Evolutionary conservation across 2,329 filamentous ascomycete genomes (phyloP).

Genomic region (Stagonosporopsis chrysanthemi): DNA sequence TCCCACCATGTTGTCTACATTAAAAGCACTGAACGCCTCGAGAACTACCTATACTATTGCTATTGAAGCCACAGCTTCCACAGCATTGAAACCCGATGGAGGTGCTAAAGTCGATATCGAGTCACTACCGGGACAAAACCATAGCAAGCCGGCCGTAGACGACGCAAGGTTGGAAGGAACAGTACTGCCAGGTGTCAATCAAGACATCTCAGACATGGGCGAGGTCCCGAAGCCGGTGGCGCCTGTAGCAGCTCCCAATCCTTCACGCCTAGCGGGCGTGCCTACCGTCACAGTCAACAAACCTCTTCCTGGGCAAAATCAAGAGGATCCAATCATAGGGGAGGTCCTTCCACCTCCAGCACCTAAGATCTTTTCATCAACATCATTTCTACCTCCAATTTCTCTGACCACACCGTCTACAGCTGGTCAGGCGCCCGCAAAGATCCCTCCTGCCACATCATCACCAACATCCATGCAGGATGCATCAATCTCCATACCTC

Average conservation of each 20-base stretch:
- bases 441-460: not conserved
- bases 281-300: slow-evolving; percentile 3
- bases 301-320: slow-evolving; percentile 16
- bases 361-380: not conserved
- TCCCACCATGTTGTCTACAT: not conserved
- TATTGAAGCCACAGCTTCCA: not conserved
- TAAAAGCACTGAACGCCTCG: not conserved
- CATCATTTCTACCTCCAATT: not conserved
- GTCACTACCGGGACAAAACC: slow-evolving; percentile 3
- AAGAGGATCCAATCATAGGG: slow-evolving; percentile 1
- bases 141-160: not conserved
- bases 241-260: not conserved
- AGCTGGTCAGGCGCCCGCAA: not conserved
- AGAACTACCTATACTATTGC: not conserved
- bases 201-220: slow-evolving; percentile 9
- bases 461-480: not conserved
- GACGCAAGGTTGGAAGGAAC: not conserved
- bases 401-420: not conserved
- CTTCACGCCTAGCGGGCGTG: not conserved
- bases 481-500: not conserved
- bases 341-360: slow-evolving; percentile 1
- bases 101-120: not conserved
- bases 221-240: not conserved
- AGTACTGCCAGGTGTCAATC: slow-evolving; percentile 7
- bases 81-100: not conserved